phyloP scores from a whole-genome alignment of 805 yeast species.

The Blastobotrys robertii region DNA sequence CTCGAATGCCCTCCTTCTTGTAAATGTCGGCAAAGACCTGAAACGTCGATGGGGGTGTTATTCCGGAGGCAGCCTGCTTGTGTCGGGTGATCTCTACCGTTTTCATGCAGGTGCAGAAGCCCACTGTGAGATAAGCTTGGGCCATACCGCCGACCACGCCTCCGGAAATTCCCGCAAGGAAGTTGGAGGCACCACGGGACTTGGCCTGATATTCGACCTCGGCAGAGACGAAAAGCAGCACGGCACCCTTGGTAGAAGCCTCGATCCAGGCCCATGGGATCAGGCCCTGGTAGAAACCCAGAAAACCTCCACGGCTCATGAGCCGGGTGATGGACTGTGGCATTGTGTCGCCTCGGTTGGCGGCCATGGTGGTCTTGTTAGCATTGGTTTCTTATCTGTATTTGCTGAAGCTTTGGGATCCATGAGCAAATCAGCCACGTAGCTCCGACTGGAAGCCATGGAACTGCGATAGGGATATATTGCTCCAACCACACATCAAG shows the following conservation, averaged over 20 bases:
- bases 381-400: no score
- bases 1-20: conserved; percentile 78
- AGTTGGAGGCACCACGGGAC: conserved; percentile 49
- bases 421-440: no score
- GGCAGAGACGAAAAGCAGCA: conserved; percentile 79
- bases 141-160: conserved; percentile 95
- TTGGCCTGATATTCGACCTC: conserved; percentile 80
- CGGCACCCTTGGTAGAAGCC: conserved; percentile 98
- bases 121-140: conserved; percentile 92
- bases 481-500: no score
- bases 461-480: no score
- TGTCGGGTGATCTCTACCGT: conserved; percentile 93
- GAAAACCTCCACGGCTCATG: conserved; percentile 87
- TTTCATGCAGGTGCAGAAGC: conserved; percentile 98
- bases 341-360: conserved; percentile 68
- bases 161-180: conserved; percentile 85
- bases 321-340: conserved; percentile 61
- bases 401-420: no score
- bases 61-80: conserved; percentile 66
- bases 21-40: conserved; percentile 81
- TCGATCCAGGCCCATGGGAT: conserved; percentile 99
- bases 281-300: conserved; percentile 93
- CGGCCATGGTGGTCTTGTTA: conserved; percentile 88
- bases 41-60: conserved; percentile 62
- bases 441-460: no score